Conservation (phyloP, 768 basidiomycete genomes). For the Suillus discolor region DNA sequence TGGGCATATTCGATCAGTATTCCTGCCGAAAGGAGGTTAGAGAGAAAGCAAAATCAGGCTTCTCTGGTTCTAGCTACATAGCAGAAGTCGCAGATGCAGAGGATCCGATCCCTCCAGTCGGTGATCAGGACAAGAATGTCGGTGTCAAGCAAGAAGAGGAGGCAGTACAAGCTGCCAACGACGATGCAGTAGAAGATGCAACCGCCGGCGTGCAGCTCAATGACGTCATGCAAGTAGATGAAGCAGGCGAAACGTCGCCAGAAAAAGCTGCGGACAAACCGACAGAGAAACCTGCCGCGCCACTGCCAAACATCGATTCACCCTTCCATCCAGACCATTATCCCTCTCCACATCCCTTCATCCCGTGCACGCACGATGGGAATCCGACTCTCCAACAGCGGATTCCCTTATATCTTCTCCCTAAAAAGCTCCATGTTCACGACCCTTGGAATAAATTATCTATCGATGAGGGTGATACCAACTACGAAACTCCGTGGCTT, state of each 20-base stretch:
- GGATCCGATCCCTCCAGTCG: not conserved
- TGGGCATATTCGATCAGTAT: not conserved
- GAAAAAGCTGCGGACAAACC: not conserved
- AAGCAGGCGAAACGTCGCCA: not conserved
- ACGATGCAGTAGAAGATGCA: not conserved
- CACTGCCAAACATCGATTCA: conserved; percentile 9
- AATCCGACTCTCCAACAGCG: conserved; percentile 34
- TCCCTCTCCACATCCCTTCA: conserved; percentile 42
- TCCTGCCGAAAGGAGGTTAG: conserved; percentile 9
- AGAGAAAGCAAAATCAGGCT: not conserved
- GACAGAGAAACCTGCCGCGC: not conserved
- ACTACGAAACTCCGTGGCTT: conserved; percentile 26
- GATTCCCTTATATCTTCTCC: conserved; percentile 38
- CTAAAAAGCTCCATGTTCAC: conserved; percentile 44
- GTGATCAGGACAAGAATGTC: not conserved
- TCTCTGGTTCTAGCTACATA: not conserved
- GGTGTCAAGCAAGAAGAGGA: not conserved
- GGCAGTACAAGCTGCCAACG: not conserved
- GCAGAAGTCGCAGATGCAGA: not conserved
- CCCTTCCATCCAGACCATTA: conserved; percentile 39
- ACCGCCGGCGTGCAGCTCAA: not conserved
- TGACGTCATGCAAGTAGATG: not conserved
- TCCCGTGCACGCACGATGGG: conserved; percentile 34
- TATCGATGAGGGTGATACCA: conserved; percentile 8
- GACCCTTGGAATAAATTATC: conserved; percentile 42